phyloP scores from a whole-genome alignment of 805 yeast genomes.

The Teunomyces barrocoloradensis region DNA sequence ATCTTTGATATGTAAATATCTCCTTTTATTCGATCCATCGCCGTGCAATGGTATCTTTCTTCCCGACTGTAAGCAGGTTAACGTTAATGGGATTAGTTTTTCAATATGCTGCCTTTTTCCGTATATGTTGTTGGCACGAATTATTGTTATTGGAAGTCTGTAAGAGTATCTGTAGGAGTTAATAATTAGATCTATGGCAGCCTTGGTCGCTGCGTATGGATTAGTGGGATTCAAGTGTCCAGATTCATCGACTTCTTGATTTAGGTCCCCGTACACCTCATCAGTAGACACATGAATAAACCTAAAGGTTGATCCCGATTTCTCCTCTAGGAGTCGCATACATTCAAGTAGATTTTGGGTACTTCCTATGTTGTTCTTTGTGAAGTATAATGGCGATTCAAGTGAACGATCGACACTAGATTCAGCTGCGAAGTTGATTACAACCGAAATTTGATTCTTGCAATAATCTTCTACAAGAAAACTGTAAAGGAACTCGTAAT shows the following conservation, averaged over 20 bases:
- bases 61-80: constrained; percentile 17
- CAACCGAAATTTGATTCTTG: constrained; percentile 22
- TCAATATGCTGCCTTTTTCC: constrained; percentile 57
- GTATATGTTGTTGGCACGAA: constrained; percentile 52
- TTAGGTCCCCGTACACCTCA: constrained; percentile 54
- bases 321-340: constrained; percentile 16
- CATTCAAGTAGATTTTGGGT: constrained; percentile 49
- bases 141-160: constrained; percentile 37
- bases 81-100: constrained; percentile 41
- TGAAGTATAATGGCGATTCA: constrained; percentile 40
- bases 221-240: constrained; percentile 48
- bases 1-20: constrained; percentile 47
- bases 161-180: constrained; percentile 44
- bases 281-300: constrained; percentile 56
- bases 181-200: constrained; percentile 49
- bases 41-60: constrained; percentile 45
- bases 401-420: constrained; percentile 55
- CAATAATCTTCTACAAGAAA: constrained; percentile 14
- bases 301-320: constrained; percentile 7
- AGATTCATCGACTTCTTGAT: constrained; percentile 28
- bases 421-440: constrained; percentile 56
- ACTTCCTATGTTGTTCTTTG: constrained; percentile 44
- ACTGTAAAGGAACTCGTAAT: constrained; percentile 16
- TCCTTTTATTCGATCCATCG: constrained; percentile 40
- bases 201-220: constrained; percentile 58